These are phyloP conservation scores for Aspergillus thermomutatus DNA, from an alignment of 2,329 filamentous ascomycete genomes.

Conservation along the genomic window DNA sequence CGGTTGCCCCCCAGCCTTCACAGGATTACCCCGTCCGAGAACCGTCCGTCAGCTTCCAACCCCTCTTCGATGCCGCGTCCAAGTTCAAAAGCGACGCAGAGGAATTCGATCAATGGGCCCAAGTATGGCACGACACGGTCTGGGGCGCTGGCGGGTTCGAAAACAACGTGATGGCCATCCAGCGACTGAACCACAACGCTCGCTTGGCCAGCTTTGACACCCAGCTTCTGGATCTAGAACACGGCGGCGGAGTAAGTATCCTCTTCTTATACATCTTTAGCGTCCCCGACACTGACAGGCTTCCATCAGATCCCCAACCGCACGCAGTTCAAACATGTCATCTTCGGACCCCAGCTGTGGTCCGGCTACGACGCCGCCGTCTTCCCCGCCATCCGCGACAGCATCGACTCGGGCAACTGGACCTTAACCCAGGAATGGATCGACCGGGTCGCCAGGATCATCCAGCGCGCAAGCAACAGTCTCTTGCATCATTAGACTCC, in stretches of 20 bases:
- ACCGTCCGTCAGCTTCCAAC: conserved; percentile 51
- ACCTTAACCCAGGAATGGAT: conserved; percentile 63
- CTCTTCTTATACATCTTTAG: background rate
- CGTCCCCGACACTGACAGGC: background rate
- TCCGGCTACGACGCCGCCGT: conserved; percentile 63
- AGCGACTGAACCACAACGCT: conserved; percentile 73
- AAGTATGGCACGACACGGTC: conserved; percentile 70
- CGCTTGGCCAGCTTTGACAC: conserved; percentile 80
- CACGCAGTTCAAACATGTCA: conserved; percentile 88
- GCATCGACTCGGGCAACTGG: conserved; percentile 70
- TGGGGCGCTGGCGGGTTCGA: conserved; percentile 73
- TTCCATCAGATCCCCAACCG: conserved; percentile 68
- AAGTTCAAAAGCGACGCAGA: conserved; percentile 59
- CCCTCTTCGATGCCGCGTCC: conserved; percentile 61
- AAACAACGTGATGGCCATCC: conserved; percentile 61
- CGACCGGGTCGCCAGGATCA: conserved; percentile 66
- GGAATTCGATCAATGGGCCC: conserved; percentile 72
- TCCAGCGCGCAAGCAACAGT: conserved; percentile 58
- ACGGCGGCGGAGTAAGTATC: conserved; percentile 68
- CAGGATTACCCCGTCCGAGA: conserved; percentile 6
- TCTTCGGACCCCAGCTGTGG: conserved; percentile 82
- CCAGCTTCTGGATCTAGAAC: conserved; percentile 71
- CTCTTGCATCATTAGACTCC: conserved; percentile 36
- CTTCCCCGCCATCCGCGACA: conserved; percentile 84
- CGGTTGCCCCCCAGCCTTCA: conserved; percentile 15